Percentiles rank a stretch among this genome's conserved stretches.
phyloP scores from a whole-genome alignment of 805 yeast genomes.

The Ogataea trehalophila region DNA sequence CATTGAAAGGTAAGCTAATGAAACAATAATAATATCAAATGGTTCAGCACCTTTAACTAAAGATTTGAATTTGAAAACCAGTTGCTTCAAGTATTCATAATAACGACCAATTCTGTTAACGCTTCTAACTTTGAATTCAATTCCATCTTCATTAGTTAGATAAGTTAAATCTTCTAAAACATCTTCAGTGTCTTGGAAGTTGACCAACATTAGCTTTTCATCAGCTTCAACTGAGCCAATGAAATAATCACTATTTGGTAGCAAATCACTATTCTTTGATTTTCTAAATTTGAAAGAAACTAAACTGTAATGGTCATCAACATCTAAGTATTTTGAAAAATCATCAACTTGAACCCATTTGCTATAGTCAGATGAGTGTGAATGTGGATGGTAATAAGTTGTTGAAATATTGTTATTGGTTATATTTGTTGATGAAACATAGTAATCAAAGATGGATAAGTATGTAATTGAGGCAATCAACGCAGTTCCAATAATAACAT shows the following conservation, averaged over 20 bases:
- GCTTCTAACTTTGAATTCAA: slow-evolving; percentile 58
- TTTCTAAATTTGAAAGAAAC: slow-evolving; percentile 56
- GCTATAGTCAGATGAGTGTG: slow-evolving; percentile 25
- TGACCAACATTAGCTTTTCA: slow-evolving; percentile 37
- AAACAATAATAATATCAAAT: slow-evolving; percentile 75
- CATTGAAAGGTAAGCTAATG: slow-evolving; percentile 84
- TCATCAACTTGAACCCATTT: slow-evolving; percentile 50
- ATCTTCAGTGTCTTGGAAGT: slow-evolving; percentile 20
- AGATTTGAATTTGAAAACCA: slow-evolving; percentile 36
- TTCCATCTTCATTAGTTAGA: slow-evolving; percentile 34
- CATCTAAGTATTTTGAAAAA: slow-evolving; percentile 27
- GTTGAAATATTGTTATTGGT: slow-evolving; percentile 2
- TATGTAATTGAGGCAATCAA: slow-evolving; percentile 77
- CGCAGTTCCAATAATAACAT: slow-evolving; percentile 67
- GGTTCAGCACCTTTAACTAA: slow-evolving; percentile 71
- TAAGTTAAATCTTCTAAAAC: slow-evolving; percentile 19
- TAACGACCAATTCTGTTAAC: slow-evolving; percentile 52
- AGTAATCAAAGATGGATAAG: slow-evolving; percentile 66
- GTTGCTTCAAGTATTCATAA: slow-evolving; percentile 43
- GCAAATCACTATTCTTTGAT: slow-evolving; percentile 30
- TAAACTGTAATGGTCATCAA: slow-evolving; percentile 43
- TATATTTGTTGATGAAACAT: slow-evolving; percentile 29
- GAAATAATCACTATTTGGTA: slow-evolving; percentile 39
- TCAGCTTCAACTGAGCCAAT: slow-evolving; percentile 36
- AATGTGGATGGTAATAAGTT: slow-evolving; percentile 36